Base-by-base conservation (phyloP, 2,329 filamentous ascomycete genomes). In the Claviceps digitariae region DNA sequence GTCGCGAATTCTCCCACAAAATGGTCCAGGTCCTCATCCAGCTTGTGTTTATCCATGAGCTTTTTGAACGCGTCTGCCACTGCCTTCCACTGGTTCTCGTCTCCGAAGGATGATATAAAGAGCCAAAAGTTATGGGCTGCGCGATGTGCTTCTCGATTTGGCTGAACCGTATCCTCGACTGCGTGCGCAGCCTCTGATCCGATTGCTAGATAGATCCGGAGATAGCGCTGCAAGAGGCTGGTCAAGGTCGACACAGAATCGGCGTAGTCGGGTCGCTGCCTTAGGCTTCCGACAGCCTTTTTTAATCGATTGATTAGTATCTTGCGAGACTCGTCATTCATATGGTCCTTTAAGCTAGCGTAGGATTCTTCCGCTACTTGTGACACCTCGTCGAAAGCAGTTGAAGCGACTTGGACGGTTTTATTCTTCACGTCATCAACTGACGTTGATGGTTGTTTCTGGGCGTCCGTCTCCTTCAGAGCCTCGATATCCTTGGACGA, bases 171-270 rank as follows among this genome's bases (percentile, higher is more conserved):
- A 43, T 86, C 79, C 57, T 87, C 79, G 0, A 84, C 78, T 1
- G 80, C 78, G 25, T 81, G 74, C 2, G 83, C 73, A 0, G 87
- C 78, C 48, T 88, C 79, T 52, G 84, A 78, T 0, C 83, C 78
- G 0, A 83, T 84, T 38, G 82, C 81, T 0, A 88, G 87, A 65
- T 96, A 96, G 10, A 83, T 74, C 57, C 81, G 72, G 10, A 87
- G 84, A 66, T 95, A 95, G 44, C 84, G 81, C 63, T 89, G 81
- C 54, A 96, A 75, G 6, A 97, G 74, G 8, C 83, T 69, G 0
- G 86, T 81, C 34, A 97, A 68, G 0, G 83, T 89, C 1, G 87
- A 89, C 0, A 95, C 89, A 0, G 90, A 95, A 48, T 90, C 83
- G 0, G 85, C 82, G 65, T 97, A 97, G 65, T 95, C 89, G 8